Evolutionary conservation across 192 early-diverging fungal species (phyloP), one percentile per base, ranked within the genome.

Genomic region (Phycomyces nitens): DNA sequence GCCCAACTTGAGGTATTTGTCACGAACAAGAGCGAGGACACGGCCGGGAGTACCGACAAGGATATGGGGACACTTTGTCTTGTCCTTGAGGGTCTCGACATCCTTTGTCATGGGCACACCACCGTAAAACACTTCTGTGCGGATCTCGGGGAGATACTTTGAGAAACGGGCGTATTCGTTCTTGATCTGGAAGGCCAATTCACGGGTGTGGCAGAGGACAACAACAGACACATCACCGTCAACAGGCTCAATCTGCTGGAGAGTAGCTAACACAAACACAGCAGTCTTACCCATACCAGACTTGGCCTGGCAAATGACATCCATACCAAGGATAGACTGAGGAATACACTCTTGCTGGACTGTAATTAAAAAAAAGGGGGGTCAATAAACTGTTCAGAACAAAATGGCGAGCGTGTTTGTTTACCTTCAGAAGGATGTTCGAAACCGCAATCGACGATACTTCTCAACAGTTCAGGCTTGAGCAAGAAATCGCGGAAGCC

Each of bases 311-410:
- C 93, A 96, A 43, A 99, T 82, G 29, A 97, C 93, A 78, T 99
- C 96, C 83, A 91, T 95, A 64, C 94, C 94, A 61, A 97, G 79
- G 65, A 97, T 94, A 40, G 96, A 92, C 64, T 96, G 95, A 44
- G 96, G 95, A 68, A 99, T 96, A 72, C 93, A 95, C 77, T 97
- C 94, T 74, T 99, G 96, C 80, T 99, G 96, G 26, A 99, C 96
- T 92, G 7, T 34, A 69, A 11, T 47, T 7, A 11, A 11, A 1
- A 47, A 6, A n/a, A 18, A 14, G 14, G 41, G 7, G 41, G 14
- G 44, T 47, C 18, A n/a, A 7, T 3, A 14, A 11, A 11, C 12
- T 47, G 44, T 5, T 34, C 29, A 7, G n/a, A n/a, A n/a, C n/a
- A 0, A 24, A 6, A 23, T 18, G 21, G 20, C 23, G 0, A 4